Evolutionary conservation across 495 filamentous ascomycete genomes (phyloP), one percentile per base, ranked within the genome.

Genomic region (Annulohypoxylon moriforme): DNA sequence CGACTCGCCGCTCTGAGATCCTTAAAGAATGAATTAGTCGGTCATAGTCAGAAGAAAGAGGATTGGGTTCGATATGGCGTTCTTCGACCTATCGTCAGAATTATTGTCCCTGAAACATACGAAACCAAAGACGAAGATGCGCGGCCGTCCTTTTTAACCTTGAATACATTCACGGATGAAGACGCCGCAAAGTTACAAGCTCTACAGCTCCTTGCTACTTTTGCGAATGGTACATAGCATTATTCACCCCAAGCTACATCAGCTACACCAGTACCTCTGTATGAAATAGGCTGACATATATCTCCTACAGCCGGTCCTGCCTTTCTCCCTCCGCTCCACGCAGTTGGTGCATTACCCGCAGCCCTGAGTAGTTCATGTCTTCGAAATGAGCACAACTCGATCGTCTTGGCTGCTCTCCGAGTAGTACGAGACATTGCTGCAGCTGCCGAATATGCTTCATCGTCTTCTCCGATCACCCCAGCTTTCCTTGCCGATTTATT

Each of bases 11-110:
- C 88, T 53, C 85, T 99, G 44, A 87, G 89, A 49, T 81, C 84
- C 27, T 79, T 98, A 13, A 99, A 97, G 84, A 94, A 97, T 79
- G 91, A 96, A 63, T 83, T 96, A 44, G 89, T 97, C 71, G 96
- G 96, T 33, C 93, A 98, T 80, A 88, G 92, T 25, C 90, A 96
- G 76, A 88, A 89, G 75, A 99, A 99, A 78, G 91, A 94, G 75
- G 71, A 86, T 40, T 94, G 89, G 85, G 81, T 98, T 20, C 80
- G 81, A 52, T 79, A 83, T 50, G 94, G 94, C 13, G 82, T 97
- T 25, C 80, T 97, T 42, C 86, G 87, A 25, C 82, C 87, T 40
- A 81, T 98, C 34, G 87, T 90, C 57, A 82, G 85, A 46, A 85
- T 93, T 29, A 80, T 97, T 56, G 67, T 71, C 53, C 62, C 52